A percentile compares a stretch with the other conserved stretches of the same genome.
phyloP scores from a whole-genome alignment of 2,329 filamentous ascomycete genomes.

The Huntiella omanensis region DNA sequence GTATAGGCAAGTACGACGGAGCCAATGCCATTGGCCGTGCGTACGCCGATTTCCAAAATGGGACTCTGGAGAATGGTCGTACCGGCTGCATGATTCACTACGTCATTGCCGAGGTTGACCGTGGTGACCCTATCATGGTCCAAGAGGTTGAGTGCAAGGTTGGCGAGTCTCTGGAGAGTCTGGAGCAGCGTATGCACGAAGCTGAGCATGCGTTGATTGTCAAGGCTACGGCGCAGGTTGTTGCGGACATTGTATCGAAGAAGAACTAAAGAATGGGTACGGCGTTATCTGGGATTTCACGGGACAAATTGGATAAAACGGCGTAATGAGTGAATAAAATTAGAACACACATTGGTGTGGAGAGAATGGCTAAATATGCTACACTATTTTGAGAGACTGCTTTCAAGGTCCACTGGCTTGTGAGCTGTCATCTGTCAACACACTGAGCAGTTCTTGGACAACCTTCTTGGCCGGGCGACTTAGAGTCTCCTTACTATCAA shows the following conservation, averaged over 20 bases:
- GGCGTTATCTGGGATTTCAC: background rate
- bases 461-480: slow-evolving; percentile 7
- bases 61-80: slow-evolving; percentile 43
- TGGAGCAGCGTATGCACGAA: slow-evolving; percentile 56
- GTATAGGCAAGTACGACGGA: slow-evolving; percentile 53
- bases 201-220: slow-evolving; percentile 67
- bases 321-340: no score
- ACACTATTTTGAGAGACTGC: no score
- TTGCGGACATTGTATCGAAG: slow-evolving; percentile 20
- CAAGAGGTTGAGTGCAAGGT: slow-evolving; percentile 47
- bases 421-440: background rate
- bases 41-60: slow-evolving; percentile 48
- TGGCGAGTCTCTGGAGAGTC: slow-evolving; percentile 42
- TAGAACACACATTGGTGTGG: no score
- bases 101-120: slow-evolving; percentile 63
- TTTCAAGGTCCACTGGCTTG: no score
- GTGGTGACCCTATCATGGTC: slow-evolving; percentile 54
- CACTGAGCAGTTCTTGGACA: slow-evolving; percentile 2
- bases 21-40: slow-evolving; percentile 61
- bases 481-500: background rate
- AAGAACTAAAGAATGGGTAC: slow-evolving; percentile 5
- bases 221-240: slow-evolving; percentile 42
- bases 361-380: no score
- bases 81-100: slow-evolving; percentile 86
- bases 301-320: no score